Percentiles rank a stretch among this genome's conserved stretches.
Evolutionary conservation across 2,329 filamentous ascomycete species (phyloP).

Genomic region (Apiospora pterosperma): DNA sequence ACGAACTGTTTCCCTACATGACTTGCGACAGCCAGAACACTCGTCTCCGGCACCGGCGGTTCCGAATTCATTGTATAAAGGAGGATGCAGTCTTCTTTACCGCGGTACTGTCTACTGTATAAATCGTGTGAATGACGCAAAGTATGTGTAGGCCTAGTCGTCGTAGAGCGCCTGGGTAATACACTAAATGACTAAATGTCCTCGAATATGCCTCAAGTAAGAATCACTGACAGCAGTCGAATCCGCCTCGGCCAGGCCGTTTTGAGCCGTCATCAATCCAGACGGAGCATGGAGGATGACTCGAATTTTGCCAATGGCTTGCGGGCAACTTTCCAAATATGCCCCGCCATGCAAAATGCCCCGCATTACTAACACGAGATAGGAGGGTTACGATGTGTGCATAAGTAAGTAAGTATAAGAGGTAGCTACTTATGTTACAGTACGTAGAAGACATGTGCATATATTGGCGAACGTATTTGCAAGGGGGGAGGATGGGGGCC

Average conservation of each 20-base stretch:
- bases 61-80: conserved; percentile 33
- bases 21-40: conserved; percentile 84
- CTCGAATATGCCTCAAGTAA: neutral
- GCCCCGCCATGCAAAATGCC: conserved; percentile 8
- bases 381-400: neutral
- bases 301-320: conserved; percentile 7
- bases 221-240: neutral
- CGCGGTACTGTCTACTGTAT: neutral
- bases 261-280: conserved; percentile 4
- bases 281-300: conserved; percentile 3
- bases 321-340: neutral
- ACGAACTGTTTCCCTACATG: conserved; percentile 60
- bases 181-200: too few relatives aligned
- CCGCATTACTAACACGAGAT: conserved; percentile 4
- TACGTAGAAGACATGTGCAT: too few relatives aligned
- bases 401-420: too few relatives aligned
- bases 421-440: too few relatives aligned
- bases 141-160: neutral
- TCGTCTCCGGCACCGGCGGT: conserved; percentile 52
- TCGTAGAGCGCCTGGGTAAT: too few relatives aligned
- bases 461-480: neutral
- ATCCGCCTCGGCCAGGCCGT: neutral
- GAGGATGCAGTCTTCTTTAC: neutral
- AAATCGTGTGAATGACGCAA: neutral
- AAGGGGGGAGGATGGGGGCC: neutral